Evolutionary conservation across 108 stramenopile genomes (phyloP), one percentile per base, ranked within the genome.

Genomic region (Discostella pseudostelligera): DNA sequence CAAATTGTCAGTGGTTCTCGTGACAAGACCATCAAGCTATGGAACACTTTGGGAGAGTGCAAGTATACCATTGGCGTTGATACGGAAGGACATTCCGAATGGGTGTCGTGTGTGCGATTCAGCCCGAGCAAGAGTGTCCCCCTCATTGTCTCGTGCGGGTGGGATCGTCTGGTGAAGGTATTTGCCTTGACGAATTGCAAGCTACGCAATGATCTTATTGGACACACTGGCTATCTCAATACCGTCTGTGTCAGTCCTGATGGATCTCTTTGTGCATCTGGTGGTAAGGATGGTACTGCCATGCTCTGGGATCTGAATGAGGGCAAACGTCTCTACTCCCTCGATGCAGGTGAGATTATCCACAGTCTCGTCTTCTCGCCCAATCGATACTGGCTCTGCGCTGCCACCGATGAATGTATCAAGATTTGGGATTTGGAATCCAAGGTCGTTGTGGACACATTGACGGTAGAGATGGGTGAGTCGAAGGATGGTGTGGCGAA

Each of bases 271-370:
- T 99, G 98, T 60, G 99, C 99, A 61, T 96, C 95, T 25, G 99
- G 99, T 43, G 99, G 99, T 53, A 98, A 98, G 87, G 99, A 99
- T 84, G 96, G 96, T 61, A 97, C 94, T 25, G 99, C 98, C 81
- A 98, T 99, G 96, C 84, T 99, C 49, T 99, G 99, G 99, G 99
- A 99, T 70, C 81, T 99, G 65, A 97, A 97, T 81, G 99, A 99
- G 77, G 97, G 98, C 78, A 99, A 99, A 94, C 90, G 97, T 58
- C 87, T 99, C 8, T 99, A 99, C 97, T 80, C 83, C 59, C 84
- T 99, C 59, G 98, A 98, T 74, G 98, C 99, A 36, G 97, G 95
- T 40, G 95, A 97, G 72, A 95, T 97, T 81, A 99, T 99, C 87
- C 88, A 99, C 89, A 86, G 92, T 26, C 88, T 99, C 28, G 95